Evolutionary conservation across 306 rosid species (phyloP).

Genomic region (Quercus glauca): DNA sequence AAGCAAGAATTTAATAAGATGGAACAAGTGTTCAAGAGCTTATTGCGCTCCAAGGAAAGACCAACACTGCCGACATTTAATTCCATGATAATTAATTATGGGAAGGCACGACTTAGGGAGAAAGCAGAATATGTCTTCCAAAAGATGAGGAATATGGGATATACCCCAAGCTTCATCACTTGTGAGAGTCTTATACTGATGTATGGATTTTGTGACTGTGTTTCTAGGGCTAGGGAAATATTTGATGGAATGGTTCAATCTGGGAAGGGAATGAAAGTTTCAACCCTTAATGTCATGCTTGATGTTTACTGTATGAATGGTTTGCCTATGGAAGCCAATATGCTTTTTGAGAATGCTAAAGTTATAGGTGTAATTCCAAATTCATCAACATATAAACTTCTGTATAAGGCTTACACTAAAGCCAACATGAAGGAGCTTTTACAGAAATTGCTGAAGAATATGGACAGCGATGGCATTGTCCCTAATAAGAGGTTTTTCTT

Average conservation of each 20-base stretch:
- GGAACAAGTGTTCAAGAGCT: conserved; percentile 94
- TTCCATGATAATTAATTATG: conserved; percentile 88
- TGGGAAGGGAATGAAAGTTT: conserved; percentile 54
- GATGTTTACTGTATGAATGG: conserved; percentile 91
- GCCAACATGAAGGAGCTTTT: conserved; percentile 73
- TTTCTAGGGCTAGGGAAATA: conserved; percentile 67
- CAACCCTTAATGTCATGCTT: conserved; percentile 86
- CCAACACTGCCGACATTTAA: conserved; percentile 87
- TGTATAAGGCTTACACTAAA: conserved; percentile 83
- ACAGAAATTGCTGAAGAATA: conserved; percentile 61
- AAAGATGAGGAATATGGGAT: conserved; percentile 71
- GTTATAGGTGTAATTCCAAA: conserved; percentile 44
- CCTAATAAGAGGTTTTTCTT: conserved; percentile 86
- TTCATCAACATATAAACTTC: conserved; percentile 85
- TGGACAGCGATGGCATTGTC: conserved; percentile 83
- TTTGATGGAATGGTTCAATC: conserved; percentile 66
- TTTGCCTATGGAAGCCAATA: conserved; percentile 75
- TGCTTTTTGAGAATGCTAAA: conserved; percentile 53
- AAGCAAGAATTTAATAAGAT: conserved; percentile 84
- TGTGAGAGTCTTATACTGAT: conserved; percentile 76
- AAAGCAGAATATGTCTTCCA: conserved; percentile 60
- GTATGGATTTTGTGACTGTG: conserved; percentile 75
- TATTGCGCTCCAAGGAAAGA: conserved; percentile 67
- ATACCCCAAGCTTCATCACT: conserved; percentile 69
- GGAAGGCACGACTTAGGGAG: conserved; percentile 75